A percentile compares a stretch with the other conserved stretches of the same genome.
Conservation (phyloP, 805 yeast species). For the Candida parachauliodes region DNA sequence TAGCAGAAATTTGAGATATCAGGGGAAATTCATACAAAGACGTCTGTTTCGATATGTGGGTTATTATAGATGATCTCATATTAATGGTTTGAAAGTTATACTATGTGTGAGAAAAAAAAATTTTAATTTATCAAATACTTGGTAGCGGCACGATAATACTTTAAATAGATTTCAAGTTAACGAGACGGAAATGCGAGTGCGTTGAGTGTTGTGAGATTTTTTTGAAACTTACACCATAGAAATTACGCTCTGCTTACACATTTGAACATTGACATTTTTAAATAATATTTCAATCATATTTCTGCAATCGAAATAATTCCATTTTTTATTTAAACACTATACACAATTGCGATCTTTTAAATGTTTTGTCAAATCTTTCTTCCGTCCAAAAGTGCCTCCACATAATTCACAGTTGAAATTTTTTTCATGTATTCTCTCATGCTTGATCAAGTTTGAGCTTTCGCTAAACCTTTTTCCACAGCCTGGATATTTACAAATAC, state of each 20-base stretch:
- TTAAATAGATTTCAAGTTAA: too few species aligned
- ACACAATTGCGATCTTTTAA: slow-evolving; percentile 12
- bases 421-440: slow-evolving; percentile 72
- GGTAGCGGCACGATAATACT: too few species aligned
- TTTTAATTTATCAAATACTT: not conserved
- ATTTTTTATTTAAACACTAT: too few species aligned
- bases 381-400: slow-evolving; percentile 46
- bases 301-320: too few species aligned
- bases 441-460: slow-evolving; percentile 84
- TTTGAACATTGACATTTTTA: too few species aligned
- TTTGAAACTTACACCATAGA: too few species aligned
- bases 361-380: slow-evolving; percentile 14
- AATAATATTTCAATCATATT: too few species aligned
- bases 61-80: slow-evolving; percentile 6
- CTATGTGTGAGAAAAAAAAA: slow-evolving; percentile 1
- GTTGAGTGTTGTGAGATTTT: too few species aligned
- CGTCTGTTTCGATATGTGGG: not conserved
- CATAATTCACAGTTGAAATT: slow-evolving; percentile 50
- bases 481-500: slow-evolving; percentile 71
- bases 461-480: slow-evolving; percentile 87
- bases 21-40: slow-evolving; percentile 20
- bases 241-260: too few species aligned
- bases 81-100: not conserved
- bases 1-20: slow-evolving; percentile 20
- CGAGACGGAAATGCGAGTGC: too few species aligned